Evolutionary conservation across 1,139 yeast species (phyloP).

Genomic region (Blastobotrys serpentis): DNA sequence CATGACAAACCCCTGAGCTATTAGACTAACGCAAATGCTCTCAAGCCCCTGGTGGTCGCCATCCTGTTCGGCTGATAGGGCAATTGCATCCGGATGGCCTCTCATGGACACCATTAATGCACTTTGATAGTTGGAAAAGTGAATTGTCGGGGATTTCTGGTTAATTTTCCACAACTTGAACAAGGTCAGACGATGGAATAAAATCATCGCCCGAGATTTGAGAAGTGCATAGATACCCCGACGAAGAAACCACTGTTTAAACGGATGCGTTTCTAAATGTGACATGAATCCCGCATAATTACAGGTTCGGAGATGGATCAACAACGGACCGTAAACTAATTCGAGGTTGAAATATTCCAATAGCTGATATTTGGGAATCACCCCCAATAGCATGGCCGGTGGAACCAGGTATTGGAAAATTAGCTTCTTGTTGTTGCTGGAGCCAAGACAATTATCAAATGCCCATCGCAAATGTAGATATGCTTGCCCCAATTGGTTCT

Average conservation of each 20-base stretch:
- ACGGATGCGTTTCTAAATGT: constrained; percentile 30
- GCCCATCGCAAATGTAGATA: constrained; percentile 66
- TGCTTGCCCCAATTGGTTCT: constrained; percentile 56
- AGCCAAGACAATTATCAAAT: constrained; percentile 45
- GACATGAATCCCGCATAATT: constrained; percentile 30
- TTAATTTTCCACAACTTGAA: constrained; percentile 20
- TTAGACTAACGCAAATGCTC: constrained; percentile 37
- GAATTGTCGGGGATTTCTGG: constrained; percentile 7
- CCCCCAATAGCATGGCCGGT: constrained; percentile 41
- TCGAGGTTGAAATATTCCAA: constrained; percentile 28
- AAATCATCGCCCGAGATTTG: constrained; percentile 29
- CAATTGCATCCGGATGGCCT: constrained; percentile 15
- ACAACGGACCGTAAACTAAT: constrained; percentile 34
- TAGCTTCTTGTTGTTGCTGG: constrained; percentile 39
- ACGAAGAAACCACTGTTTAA: constrained; percentile 30
- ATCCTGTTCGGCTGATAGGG: constrained; percentile 9
- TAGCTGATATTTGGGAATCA: constrained; percentile 33
- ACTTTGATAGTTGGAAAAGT: neutral
- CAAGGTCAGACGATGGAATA: constrained; percentile 36
- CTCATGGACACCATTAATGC: constrained; percentile 23
- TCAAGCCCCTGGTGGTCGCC: constrained; percentile 34
- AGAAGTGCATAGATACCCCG: constrained; percentile 34
- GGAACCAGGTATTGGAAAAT: constrained; percentile 59
- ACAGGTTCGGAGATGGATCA: constrained; percentile 30
- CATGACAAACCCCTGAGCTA: constrained; percentile 38